Percentiles rank a stretch among this genome's conserved stretches.
Evolutionary conservation across 1,284 basidiomycete genomes (phyloP).

Genomic region (Cryptococcus deneoformans): DNA sequence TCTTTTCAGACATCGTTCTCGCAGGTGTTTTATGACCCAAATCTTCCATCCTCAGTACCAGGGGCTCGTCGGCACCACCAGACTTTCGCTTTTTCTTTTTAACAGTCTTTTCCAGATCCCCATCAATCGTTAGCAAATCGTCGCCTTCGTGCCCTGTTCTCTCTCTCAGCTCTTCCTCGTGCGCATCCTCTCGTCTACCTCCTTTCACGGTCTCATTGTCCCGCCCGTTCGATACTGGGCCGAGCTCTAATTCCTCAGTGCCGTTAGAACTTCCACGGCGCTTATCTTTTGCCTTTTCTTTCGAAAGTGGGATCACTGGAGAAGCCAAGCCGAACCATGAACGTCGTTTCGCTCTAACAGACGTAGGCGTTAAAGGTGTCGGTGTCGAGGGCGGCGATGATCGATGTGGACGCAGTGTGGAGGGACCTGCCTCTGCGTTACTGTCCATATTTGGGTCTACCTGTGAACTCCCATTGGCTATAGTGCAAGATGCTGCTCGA

Average conservation of each 20-base stretch:
- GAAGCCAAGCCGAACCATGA: slow-evolving; percentile 41
- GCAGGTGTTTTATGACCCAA: slow-evolving; percentile 9
- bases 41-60: slow-evolving; percentile 33
- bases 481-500: too few relatives aligned
- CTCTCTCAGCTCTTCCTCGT: not conserved
- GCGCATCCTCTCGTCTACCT: not conserved
- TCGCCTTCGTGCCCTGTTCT: slow-evolving; percentile 2
- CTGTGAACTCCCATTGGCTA: too few relatives aligned
- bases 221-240: not conserved
- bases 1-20: slow-evolving; percentile 1
- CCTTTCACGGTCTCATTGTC: not conserved
- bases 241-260: slow-evolving; percentile 14
- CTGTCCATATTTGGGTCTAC: not conserved
- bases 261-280: not conserved
- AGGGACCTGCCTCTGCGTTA: slow-evolving; percentile 32
- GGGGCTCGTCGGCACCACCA: slow-evolving; percentile 12
- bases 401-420: slow-evolving; percentile 9
- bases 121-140: slow-evolving; percentile 29
- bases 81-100: slow-evolving; percentile 21
- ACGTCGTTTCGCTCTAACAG: slow-evolving; percentile 24
- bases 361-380: not conserved
- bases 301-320: slow-evolving; percentile 3
- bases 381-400: slow-evolving; percentile 21
- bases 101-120: slow-evolving; percentile 21
- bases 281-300: slow-evolving; percentile 7